These are phyloP conservation scores for Knufia fluminis DNA, from an alignment of 2,329 filamentous ascomycete species.

Conservation along the genomic window DNA sequence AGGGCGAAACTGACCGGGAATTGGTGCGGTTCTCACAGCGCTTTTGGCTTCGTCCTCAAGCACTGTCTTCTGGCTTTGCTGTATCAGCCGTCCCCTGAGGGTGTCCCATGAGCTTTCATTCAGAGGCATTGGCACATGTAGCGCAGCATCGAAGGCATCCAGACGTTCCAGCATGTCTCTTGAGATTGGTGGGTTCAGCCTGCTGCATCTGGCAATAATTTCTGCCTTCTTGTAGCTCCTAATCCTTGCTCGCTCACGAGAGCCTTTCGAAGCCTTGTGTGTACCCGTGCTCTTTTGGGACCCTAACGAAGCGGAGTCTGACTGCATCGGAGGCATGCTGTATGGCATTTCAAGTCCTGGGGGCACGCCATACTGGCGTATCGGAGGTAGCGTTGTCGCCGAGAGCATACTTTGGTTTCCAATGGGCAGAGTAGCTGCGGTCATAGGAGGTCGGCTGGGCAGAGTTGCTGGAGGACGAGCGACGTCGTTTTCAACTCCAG, in stretches of 20 bases:
- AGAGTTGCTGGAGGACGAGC: not conserved
- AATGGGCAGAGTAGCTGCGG: not conserved
- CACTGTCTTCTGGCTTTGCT: conserved; percentile 58
- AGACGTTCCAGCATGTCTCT: conserved; percentile 57
- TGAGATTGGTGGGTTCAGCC: conserved; percentile 56
- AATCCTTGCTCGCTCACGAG: conserved; percentile 45
- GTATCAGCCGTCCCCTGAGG: conserved; percentile 57
- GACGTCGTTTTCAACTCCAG: not conserved
- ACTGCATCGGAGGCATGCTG: not conserved
- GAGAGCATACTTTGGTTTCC: not conserved
- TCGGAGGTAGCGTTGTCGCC: not conserved
- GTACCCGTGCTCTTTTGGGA: conserved; percentile 19
- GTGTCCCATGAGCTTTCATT: conserved; percentile 62
- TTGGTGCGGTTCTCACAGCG: not conserved
- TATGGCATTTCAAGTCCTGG: conserved; percentile 1
- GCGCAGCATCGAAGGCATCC: conserved; percentile 63
- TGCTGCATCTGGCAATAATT: conserved; percentile 61
- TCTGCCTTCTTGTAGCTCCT: conserved; percentile 55
- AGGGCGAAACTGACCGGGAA: conserved; percentile 3
- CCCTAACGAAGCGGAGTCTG: conserved; percentile 5
- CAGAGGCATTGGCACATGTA: conserved; percentile 59
- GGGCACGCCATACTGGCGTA: not conserved
- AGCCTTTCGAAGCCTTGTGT: conserved; percentile 53
- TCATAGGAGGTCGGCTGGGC: not conserved
- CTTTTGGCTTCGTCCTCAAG: conserved; percentile 16